Evolutionary conservation across 2,329 filamentous ascomycete species (phyloP).

Genomic region (Teratosphaeria viscida): DNA sequence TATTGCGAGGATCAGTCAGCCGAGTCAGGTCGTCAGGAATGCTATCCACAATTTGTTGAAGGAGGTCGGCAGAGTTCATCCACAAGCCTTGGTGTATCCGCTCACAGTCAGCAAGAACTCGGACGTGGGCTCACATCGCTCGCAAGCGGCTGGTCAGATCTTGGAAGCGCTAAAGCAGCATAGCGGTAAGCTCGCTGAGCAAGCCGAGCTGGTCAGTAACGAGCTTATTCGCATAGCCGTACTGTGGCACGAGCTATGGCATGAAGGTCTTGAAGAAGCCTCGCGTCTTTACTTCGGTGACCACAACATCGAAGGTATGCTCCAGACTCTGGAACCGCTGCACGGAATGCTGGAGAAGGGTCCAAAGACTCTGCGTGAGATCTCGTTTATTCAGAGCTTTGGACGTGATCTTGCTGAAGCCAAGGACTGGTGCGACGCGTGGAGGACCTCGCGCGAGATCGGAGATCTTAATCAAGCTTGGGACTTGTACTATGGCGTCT

Average conservation of each 20-base stretch:
- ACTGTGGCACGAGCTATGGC: slow-evolving; percentile 98
- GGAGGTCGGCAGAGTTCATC: slow-evolving; percentile 87
- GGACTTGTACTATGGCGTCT: slow-evolving; percentile 98
- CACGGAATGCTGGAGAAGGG: slow-evolving; percentile 86
- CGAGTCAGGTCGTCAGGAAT: slow-evolving; percentile 75
- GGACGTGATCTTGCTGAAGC: slow-evolving; percentile 91
- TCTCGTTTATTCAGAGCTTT: slow-evolving; percentile 96
- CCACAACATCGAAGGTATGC: slow-evolving; percentile 96
- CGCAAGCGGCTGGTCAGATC: slow-evolving; percentile 78
- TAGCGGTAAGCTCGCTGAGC: slow-evolving; percentile 82
- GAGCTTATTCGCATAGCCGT: slow-evolving; percentile 96
- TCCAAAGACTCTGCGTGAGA: slow-evolving; percentile 85
- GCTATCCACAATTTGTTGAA: slow-evolving; percentile 86
- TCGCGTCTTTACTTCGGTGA: slow-evolving; percentile 95
- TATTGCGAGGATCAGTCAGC: slow-evolving; percentile 94
- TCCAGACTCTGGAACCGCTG: slow-evolving; percentile 75
- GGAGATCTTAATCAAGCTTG: slow-evolving; percentile 96
- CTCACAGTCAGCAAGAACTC: slow-evolving; percentile 98
- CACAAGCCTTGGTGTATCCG: slow-evolving; percentile 92
- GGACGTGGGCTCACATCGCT: slow-evolving; percentile 63
- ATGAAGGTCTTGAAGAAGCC: slow-evolving; percentile 93
- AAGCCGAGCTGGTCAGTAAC: slow-evolving; percentile 88
- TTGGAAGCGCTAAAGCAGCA: slow-evolving; percentile 98
- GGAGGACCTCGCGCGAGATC: slow-evolving; percentile 76
- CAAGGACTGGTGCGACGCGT: slow-evolving; percentile 89